Evolutionary conservation across 345 rosid species (phyloP), one percentile per base, ranked within the genome.

Genomic region (Salix arbutifolia): DNA sequence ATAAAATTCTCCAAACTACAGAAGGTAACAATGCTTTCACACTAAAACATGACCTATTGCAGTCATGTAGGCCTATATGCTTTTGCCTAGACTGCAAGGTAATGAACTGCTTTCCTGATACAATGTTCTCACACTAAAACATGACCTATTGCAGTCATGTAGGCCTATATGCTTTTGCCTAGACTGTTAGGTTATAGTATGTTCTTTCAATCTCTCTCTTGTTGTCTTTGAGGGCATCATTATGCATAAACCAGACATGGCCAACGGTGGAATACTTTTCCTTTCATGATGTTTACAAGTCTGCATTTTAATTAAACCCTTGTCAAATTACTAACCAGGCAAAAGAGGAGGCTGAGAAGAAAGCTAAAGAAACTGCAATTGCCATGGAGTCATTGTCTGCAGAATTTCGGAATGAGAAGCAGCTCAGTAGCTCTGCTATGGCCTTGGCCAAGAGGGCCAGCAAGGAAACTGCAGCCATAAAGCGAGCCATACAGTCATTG

Each of bases 401-500:
- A 44, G 95, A 93, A 74, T 76, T 96, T 67, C 78, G 23, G 77
- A 88, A 79, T 12, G 98, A 96, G 83, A 96, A 82, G 84, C 89
- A 86, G 68, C 75, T 84, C 77, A 89, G 94, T 75, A 83, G 74
- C 75, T 84, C 90, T 50, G 90, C 97, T 5, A 85, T 74, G 87
- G 88, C 84, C 70, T 79, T 89, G 82, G 98, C 97, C 31, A 89
- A 82, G 79, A 87, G 77, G 69, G 93, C 92, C 69, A 87, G 83
- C 85, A 90, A 85, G 82, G 99, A 96, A 84, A 79, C 53, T 30
- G 85, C 82, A 26, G 91, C 87, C 21, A 81, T 96, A 83, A 87
- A 86, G 79, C 86, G 97, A 77, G 99, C 99, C 30, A 38, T 96
- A 64, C 88, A 90, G 79, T 90, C 98, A 42, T 69, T 96, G 44